phyloP scores from a whole-genome alignment of 805 yeast species.

The Teunomyces lycoperdinae region DNA sequence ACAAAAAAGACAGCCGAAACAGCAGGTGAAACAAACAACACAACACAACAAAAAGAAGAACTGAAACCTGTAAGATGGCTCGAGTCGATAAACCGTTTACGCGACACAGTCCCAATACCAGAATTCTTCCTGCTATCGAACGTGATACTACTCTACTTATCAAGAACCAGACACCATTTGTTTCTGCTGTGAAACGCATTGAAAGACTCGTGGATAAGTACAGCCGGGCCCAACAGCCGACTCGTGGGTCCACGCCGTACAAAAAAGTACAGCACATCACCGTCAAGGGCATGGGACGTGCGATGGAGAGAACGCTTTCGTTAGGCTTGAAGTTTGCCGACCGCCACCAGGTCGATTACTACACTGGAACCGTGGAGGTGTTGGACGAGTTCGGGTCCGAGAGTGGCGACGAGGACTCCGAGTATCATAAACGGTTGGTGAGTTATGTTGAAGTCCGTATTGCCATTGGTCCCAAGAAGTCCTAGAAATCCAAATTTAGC shows the following conservation, averaged over 20 bases:
- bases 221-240: slow-evolving; percentile 19
- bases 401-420: slow-evolving; percentile 24
- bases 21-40: neutral
- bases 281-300: slow-evolving; percentile 70
- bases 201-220: slow-evolving; percentile 49
- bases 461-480: neutral
- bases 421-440: slow-evolving; percentile 43
- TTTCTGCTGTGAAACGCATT: slow-evolving; percentile 68
- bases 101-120: slow-evolving; percentile 54
- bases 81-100: slow-evolving; percentile 16
- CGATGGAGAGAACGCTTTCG: slow-evolving; percentile 61
- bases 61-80: neutral
- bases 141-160: slow-evolving; percentile 51
- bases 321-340: slow-evolving; percentile 59
- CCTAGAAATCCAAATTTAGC: slow-evolving; percentile 3
- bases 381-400: slow-evolving; percentile 59
- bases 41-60: neutral
- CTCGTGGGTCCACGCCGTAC: slow-evolving; percentile 30
- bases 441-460: slow-evolving; percentile 47
- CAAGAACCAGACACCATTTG: slow-evolving; percentile 65
- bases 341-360: slow-evolving; percentile 53
- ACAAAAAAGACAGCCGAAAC: neutral
- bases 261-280: slow-evolving; percentile 46
- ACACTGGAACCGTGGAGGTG: slow-evolving; percentile 65
- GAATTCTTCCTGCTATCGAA: slow-evolving; percentile 40